A percentile compares a stretch with the other conserved stretches of the same genome.
Evolutionary conservation across 306 rosid species (phyloP).

Genomic region (Rubus idaeus): DNA sequence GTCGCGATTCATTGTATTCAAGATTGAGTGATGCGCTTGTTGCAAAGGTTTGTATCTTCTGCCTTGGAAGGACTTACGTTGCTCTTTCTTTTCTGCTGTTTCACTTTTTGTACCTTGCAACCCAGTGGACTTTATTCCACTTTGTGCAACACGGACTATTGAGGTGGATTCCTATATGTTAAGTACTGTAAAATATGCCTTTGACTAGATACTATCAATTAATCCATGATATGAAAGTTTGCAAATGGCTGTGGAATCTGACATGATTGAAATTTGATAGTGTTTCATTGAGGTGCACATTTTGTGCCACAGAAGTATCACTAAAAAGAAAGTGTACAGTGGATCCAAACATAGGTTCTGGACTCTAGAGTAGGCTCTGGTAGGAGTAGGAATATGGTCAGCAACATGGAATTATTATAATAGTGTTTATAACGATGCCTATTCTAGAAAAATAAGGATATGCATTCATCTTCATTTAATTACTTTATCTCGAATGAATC

Average conservation of each 20-base stretch:
- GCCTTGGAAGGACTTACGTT: not conserved
- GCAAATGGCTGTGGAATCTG: constrained; percentile 9
- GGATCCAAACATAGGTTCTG: constrained; percentile 4
- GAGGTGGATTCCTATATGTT: not conserved
- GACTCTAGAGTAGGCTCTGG: not conserved
- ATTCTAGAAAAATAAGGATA: not conserved
- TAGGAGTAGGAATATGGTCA: not conserved
- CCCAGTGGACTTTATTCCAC: not conserved
- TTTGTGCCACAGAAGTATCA: not conserved
- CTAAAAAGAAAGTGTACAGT: not conserved
- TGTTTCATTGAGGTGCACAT: not conserved
- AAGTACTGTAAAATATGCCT: not conserved
- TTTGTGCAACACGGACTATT: not conserved
- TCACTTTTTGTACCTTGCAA: not conserved
- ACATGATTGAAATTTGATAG: not conserved
- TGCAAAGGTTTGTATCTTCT: constrained; percentile 60
- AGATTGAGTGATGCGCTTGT: constrained; percentile 74
- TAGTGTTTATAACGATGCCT: not conserved
- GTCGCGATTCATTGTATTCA: constrained; percentile 66
- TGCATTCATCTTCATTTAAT: not conserved
- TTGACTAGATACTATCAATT: not conserved
- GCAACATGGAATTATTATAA: not conserved
- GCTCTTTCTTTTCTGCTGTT: not conserved
- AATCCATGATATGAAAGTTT: not conserved
- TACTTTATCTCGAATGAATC: not conserved